A percentile compares a stretch with the other conserved stretches of the same genome.
These are phyloP conservation scores for Hippophae gyantsensis DNA, from an alignment of 306 rosid species.

Conservation along the genomic window DNA sequence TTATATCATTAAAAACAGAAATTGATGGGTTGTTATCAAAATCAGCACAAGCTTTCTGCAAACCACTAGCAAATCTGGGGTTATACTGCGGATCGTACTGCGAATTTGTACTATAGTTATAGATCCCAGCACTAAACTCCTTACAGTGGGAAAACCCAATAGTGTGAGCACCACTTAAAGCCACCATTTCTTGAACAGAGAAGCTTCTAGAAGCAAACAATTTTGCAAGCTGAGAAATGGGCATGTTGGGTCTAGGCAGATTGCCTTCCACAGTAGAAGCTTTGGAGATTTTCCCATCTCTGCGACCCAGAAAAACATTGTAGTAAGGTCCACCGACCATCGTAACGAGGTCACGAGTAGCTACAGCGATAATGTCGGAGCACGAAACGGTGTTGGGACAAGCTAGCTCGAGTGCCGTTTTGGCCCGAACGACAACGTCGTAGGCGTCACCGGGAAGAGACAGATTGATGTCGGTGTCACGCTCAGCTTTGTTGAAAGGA, in stretches of 20 bases:
- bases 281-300: slow-evolving; percentile 26
- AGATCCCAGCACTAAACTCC: slow-evolving; percentile 37
- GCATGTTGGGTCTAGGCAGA: slow-evolving; percentile 52
- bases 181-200: slow-evolving; percentile 64
- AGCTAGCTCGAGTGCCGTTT: slow-evolving; percentile 42
- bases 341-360: slow-evolving; percentile 37
- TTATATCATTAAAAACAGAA: slow-evolving; percentile 66
- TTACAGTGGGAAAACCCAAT: slow-evolving; percentile 72
- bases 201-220: slow-evolving; percentile 53
- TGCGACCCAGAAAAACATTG: slow-evolving; percentile 29
- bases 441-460: slow-evolving; percentile 46
- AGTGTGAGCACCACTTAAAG: slow-evolving; percentile 76
- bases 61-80: slow-evolving; percentile 46
- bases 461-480: slow-evolving; percentile 43
- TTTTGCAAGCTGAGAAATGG: slow-evolving; percentile 32
- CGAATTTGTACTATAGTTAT: slow-evolving; percentile 26
- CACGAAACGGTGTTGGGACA: slow-evolving; percentile 40
- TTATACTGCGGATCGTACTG: slow-evolving; percentile 37
- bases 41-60: slow-evolving; percentile 51
- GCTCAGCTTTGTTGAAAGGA: slow-evolving; percentile 38
- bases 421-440: slow-evolving; percentile 37
- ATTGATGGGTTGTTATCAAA: slow-evolving; percentile 50
- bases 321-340: slow-evolving; percentile 41
- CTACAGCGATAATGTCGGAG: slow-evolving; percentile 39
- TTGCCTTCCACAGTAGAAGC: slow-evolving; percentile 30